phyloP scores from a whole-genome alignment of 2,329 filamentous ascomycete genomes.

The Alternaria sp. region DNA sequence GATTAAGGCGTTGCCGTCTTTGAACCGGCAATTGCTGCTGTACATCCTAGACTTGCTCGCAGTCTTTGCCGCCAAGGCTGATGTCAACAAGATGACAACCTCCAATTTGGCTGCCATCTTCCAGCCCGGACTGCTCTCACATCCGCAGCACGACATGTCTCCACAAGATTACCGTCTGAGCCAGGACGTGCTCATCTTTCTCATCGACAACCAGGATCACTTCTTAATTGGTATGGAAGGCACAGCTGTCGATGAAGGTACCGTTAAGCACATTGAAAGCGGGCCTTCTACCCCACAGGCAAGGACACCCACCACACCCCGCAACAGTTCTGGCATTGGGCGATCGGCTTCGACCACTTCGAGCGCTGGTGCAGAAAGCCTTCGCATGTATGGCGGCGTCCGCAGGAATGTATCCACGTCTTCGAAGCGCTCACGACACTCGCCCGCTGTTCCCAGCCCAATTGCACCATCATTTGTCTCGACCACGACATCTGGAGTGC shows the following conservation, averaged over 20 bases:
- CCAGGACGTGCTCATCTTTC: conserved; percentile 94
- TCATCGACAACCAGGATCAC: conserved; percentile 98
- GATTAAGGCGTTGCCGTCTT: conserved; percentile 88
- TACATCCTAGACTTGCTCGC: conserved; percentile 96
- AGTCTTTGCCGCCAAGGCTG: conserved; percentile 95
- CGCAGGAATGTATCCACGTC: conserved; percentile 91
- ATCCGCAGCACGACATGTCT: conserved; percentile 93
- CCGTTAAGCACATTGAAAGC: conserved; percentile 72
- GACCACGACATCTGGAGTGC: conserved; percentile 62
- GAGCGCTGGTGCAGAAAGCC: conserved; percentile 86
- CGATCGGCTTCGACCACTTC: conserved; percentile 72
- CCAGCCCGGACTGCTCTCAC: conserved; percentile 93
- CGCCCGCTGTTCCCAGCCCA: conserved; percentile 74
- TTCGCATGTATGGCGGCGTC: conserved; percentile 79
- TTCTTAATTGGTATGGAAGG: conserved; percentile 99
- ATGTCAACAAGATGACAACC: conserved; percentile 96
- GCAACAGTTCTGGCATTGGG: conserved; percentile 65
- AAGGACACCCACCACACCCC: conserved; percentile 56
- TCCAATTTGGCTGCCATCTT: conserved; percentile 96
- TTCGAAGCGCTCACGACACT: conserved; percentile 82
- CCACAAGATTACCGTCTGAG: conserved; percentile 93
- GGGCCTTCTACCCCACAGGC: conserved; percentile 64
- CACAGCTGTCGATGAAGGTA: conserved; percentile 91
- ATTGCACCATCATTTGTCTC: conserved; percentile 41
- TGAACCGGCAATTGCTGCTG: conserved; percentile 91